Evolutionary conservation across 495 filamentous ascomycete genomes (phyloP), one percentile per base, ranked within the genome.

Genomic region (Annulohypoxylon stygium): DNA sequence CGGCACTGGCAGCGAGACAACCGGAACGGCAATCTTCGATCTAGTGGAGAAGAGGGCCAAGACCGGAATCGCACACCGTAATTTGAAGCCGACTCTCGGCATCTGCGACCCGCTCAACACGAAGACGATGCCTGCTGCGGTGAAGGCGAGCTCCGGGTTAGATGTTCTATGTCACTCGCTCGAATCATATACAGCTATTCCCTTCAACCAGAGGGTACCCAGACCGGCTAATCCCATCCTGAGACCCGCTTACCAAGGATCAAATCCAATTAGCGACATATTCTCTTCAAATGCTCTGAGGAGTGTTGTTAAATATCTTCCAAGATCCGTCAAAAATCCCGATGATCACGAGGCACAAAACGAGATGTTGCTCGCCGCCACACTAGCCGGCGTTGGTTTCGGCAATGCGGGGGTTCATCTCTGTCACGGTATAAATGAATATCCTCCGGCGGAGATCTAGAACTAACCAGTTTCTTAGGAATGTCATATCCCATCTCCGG

Each of bases 91-190:
- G 33, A 97, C 94, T 0, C 88, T 99, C 6, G 96, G 97, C 23
- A 96, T 99, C 68, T 97, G 95, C 78, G 96, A 99, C 76, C 97
- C 96, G 1, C 81, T 97, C 53, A 98, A 99, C 81, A 98, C 96
- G 6, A 88, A 88, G 30, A 97, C 95, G 39, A 97, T 98, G 95
- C 96, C 96, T 6, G 86, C 92, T 1, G 94, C 95, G 7, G 97
- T 98, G 12, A 92, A 94, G 77, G 92, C 95, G 8, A 87, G 89
- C 26, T 95, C 94, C 1, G 96, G 97, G 1, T 86, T 99, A 7
- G 96, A 99, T 78, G 96, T 98, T 18, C 88, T 99, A 20, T 98
- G 94, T 80, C 97, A 98, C 82, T 88, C 90, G 12, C 88, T 99
- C 48, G 96, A 99, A 79, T 94, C 91, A 8, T 98, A 93, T 91